These are phyloP conservation scores for Trichosporon sp. DNA, from an alignment of 1,284 basidiomycete species.

Conservation along the genomic window DNA sequence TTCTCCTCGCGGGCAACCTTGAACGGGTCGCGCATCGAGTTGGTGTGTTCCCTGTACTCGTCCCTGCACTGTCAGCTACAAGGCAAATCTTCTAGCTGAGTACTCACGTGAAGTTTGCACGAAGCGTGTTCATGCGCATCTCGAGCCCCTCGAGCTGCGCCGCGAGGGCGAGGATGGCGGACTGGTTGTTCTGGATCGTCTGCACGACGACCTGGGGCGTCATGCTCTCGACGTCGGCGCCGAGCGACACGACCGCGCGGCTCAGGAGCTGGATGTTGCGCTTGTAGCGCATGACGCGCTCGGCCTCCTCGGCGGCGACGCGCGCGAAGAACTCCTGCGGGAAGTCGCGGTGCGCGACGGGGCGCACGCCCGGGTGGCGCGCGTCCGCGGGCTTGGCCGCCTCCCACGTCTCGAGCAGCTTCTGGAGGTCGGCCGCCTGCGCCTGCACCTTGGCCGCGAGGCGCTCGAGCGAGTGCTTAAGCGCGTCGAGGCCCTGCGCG, in stretches of 20 bases:
- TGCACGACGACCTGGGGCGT: conserved; percentile 43
- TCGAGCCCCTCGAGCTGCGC: conserved; percentile 39
- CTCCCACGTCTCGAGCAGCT: conserved; percentile 42
- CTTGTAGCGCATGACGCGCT: conserved; percentile 39
- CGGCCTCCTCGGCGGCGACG: conserved; percentile 32
- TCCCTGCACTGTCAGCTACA: conserved; percentile 18
- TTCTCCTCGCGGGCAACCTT: conserved; percentile 42
- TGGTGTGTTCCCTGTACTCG: conserved; percentile 37
- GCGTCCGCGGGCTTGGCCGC: conserved; percentile 37
- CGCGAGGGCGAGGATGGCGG: conserved; percentile 38
- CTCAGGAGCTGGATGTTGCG: conserved; percentile 35
- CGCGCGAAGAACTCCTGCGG: conserved; percentile 41
- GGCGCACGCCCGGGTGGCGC: conserved; percentile 28
- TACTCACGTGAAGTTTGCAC: conserved; percentile 33
- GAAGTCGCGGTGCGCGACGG: conserved; percentile 40
- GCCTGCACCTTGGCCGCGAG: conserved; percentile 28
- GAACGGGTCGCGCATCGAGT: conserved; percentile 45
- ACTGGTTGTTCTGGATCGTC: conserved; percentile 45
- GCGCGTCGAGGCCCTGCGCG: conserved; percentile 31
- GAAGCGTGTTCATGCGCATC: conserved; percentile 33
- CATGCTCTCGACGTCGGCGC: conserved; percentile 28
- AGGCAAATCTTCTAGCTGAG: neutral
- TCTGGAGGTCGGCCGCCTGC: conserved; percentile 35
- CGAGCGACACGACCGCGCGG: conserved; percentile 33
- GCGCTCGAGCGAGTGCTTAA: conserved; percentile 28